Base-by-base conservation (phyloP, 768 basidiomycete species). In the Hydnomerulius pinastri region DNA sequence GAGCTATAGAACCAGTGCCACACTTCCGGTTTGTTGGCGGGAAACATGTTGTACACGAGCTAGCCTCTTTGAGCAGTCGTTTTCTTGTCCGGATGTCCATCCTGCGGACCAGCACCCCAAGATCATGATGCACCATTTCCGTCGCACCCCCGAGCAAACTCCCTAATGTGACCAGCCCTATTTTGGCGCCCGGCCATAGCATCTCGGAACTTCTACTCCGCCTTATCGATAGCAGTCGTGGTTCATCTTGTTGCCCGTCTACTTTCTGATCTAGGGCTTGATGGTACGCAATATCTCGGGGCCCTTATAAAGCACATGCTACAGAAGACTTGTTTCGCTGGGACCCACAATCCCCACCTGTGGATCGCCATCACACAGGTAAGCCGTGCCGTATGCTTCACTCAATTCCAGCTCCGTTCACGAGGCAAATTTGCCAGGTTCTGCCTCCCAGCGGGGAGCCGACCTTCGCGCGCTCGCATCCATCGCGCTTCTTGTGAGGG, bases 401-500 rank as follows among this genome's bases (percentile, higher is more conserved):
- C 50, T 39, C 52, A 35, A 33, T 44, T 24, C 10, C 20, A 20
- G 27, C 27, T 25, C 46, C 61, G 40, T 61, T 52, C 45, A 39
- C 44, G 46, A 30, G 50, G 25, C 47, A 37, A 50, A 32, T 30
- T 39, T 27, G 15, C 30, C 49, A 70, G 67, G 63, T 58, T 63
- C 57, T 67, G 27, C 73, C 74, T 75, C 54, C 66, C 72, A 72
- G 66, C 70, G 66, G 63, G 59, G 64, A 72, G 72, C 73, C 75
- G 71, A 71, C 72, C 74, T 72, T 68, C 72, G 72, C 75, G 73
- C 77, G 72, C 67, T 78, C 76, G 83, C 79, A 67, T 82, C 79
- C 81, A 85, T 85, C 85, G 82, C 83, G 85, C 81, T 85, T 86
- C 76, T 77, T 77, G 73, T 76, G 71, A 72, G 79, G 81, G 68